Conservation (phyloP, 768 basidiomycete species). For the Termitomyces sp. region DNA sequence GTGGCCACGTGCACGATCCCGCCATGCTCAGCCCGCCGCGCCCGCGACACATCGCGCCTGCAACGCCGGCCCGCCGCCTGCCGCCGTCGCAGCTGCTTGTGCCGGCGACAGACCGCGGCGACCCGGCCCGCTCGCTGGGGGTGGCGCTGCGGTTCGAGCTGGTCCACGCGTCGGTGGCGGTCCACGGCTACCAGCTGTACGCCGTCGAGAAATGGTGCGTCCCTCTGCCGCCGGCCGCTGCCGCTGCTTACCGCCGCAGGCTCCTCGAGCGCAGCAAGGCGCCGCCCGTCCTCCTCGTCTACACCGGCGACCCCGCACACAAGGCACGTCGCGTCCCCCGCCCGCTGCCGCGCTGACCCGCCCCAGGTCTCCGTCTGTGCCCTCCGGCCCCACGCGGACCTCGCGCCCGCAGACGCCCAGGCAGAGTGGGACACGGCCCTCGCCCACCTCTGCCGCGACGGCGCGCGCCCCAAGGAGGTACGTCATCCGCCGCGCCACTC, state of each 20-base stretch:
- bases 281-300: slow-evolving; percentile 62
- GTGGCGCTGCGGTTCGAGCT: slow-evolving; percentile 43
- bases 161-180: slow-evolving; percentile 39
- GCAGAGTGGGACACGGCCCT: slow-evolving; percentile 59
- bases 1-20: no score
- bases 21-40: slow-evolving; percentile 1
- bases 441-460: slow-evolving; percentile 57
- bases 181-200: slow-evolving; percentile 74
- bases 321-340: slow-evolving; percentile 31
- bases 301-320: slow-evolving; percentile 71
- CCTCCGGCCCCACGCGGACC: slow-evolving; percentile 39
- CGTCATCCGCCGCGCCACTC: no score
- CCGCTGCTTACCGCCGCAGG: slow-evolving; percentile 36
- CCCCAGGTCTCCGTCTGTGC: slow-evolving; percentile 55
- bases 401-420: slow-evolving; percentile 38
- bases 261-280: slow-evolving; percentile 61
- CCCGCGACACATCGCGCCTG: neutral
- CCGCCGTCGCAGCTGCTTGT: slow-evolving; percentile 19
- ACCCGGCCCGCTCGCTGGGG: slow-evolving; percentile 7
- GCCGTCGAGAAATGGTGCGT: slow-evolving; percentile 79
- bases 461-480: slow-evolving; percentile 67
- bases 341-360: neutral
- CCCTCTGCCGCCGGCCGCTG: no score
- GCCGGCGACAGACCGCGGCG: slow-evolving; percentile 12
- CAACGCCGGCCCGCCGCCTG: neutral